Base-by-base conservation (phyloP, 306 rosid species). In the Leucaena leucocephala region DNA sequence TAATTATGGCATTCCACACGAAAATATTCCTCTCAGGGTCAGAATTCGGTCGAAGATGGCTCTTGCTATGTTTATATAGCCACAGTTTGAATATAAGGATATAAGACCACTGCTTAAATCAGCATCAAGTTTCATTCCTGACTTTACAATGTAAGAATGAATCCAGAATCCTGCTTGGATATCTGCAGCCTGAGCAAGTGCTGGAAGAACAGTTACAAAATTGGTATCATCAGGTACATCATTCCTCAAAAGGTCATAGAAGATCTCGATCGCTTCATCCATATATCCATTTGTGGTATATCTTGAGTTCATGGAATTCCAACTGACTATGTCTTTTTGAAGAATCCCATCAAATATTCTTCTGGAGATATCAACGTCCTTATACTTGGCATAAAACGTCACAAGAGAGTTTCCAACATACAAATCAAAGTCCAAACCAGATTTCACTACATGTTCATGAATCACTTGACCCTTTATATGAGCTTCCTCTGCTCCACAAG, bases 301-400 rank as follows among this genome's bases (percentile, higher is more conserved):
- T 67, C 95, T 95, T 16, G 92, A 80, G 78, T 91, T 88, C 81
- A 93, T 85, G 14, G 97, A 90, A 82, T 91, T 93, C 98, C 97
- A 91, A 77, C 91, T 87, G 44, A 93, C 87, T 82, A 80, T 33
- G 43, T 90, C 97, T 75, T 76, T 88, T 0, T 8, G 43, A 82
- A 72, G 80, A 72, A 93, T 82, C 72, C 82, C 90, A 71, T 88
- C 87, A 8, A 91, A 93, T 84, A 90, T 84, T 68, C 69, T 86
- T 7, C 90, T 84, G 2, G 95, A 83, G 14, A 63, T 71, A 52
- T 77, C 86, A 81, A 90, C 46, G 40, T 88, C 89, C 52, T 71
- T 46, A 77, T 86, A 91, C 76, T 91, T 88, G 0, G 93, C 85
- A 76, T 93, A 93, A 48, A 88, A 86, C 11, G 95, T 71, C 10